A percentile compares a stretch with the other conserved stretches of the same genome.
These are phyloP conservation scores for Pichia sp. DNA, from an alignment of 1,139 yeast species.

Conservation along the genomic window DNA sequence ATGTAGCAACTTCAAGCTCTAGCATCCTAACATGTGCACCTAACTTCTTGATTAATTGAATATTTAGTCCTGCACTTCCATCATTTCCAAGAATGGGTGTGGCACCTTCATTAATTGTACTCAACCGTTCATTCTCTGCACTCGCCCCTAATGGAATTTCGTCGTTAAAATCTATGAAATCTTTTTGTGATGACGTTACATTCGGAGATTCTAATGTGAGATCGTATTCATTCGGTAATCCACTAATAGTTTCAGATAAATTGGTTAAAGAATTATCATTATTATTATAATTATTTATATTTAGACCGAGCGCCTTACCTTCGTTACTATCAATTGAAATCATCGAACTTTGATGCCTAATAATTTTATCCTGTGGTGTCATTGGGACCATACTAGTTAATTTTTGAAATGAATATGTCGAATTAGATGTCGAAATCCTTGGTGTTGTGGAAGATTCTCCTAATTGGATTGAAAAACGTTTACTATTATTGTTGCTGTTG, in stretches of 20 bases:
- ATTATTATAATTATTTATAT: neutral
- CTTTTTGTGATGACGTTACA: neutral
- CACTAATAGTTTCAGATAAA: too few species aligned
- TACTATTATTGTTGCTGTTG: constrained; percentile 12
- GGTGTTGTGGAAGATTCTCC: constrained; percentile 32
- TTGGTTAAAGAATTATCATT: too few species aligned
- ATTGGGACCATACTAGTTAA: constrained; percentile 12
- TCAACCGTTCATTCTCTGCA: constrained; percentile 18
- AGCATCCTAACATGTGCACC: constrained; percentile 69
- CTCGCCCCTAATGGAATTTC: constrained; percentile 19
- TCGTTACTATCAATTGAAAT: constrained; percentile 12
- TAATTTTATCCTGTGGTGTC: constrained; percentile 17
- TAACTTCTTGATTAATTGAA: constrained; percentile 68
- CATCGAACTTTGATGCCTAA: constrained; percentile 19
- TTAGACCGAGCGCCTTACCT: constrained; percentile 8
- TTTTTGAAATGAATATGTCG: constrained; percentile 11
- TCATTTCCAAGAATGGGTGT: too few species aligned
- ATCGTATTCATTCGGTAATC: neutral
- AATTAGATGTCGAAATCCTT: constrained; percentile 17
- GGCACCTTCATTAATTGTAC: constrained; percentile 17
- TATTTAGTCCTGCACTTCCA: constrained; percentile 36
- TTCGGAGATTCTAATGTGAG: constrained; percentile 2
- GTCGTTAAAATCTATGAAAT: constrained; percentile 10
- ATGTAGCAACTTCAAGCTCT: constrained; percentile 67
- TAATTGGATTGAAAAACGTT: constrained; percentile 19